Evolutionary conservation across 495 filamentous ascomycete species (phyloP).

Genomic region (Xylaria grammica): DNA sequence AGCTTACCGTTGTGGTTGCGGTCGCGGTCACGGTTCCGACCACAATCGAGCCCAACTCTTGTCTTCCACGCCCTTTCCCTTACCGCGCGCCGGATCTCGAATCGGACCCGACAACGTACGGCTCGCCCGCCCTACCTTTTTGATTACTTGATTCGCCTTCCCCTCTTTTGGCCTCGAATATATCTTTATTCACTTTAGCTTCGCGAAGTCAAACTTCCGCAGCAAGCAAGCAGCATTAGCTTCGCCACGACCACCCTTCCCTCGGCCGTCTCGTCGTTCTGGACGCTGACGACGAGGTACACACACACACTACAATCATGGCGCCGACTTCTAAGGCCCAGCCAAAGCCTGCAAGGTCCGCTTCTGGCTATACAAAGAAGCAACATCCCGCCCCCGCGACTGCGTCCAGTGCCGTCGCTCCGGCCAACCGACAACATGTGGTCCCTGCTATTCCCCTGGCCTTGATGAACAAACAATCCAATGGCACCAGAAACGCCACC

Average conservation of each 20-base stretch:
- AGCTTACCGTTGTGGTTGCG: slow-evolving; percentile 6
- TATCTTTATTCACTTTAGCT: background rate
- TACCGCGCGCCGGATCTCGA: slow-evolving; percentile 25
- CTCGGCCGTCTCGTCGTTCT: slow-evolving; percentile 2
- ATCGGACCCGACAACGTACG: slow-evolving; percentile 21
- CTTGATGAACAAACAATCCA: slow-evolving; percentile 40
- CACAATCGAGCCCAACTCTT: slow-evolving; percentile 24
- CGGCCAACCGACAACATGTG: slow-evolving; percentile 35
- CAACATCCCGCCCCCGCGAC: slow-evolving; percentile 5
- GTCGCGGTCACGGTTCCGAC: slow-evolving; percentile 18
- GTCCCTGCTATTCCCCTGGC: slow-evolving; percentile 48
- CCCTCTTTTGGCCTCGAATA: slow-evolving; percentile 7
- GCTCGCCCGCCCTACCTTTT: slow-evolving; percentile 5
- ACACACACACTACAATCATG: slow-evolving; percentile 27
- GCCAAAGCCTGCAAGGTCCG: slow-evolving; percentile 31
- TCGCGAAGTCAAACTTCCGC: background rate
- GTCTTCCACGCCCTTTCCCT: slow-evolving; percentile 18
- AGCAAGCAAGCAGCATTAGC: slow-evolving; percentile 5
- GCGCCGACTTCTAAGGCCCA: slow-evolving; percentile 29
- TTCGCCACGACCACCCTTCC: background rate
- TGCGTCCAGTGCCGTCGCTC: slow-evolving; percentile 11
- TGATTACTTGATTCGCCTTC: background rate
- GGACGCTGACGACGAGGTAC: slow-evolving; percentile 1
- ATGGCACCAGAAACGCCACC: slow-evolving; percentile 20
- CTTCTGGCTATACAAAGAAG: slow-evolving; percentile 32